Evolutionary conservation across 441 rosid genomes (phyloP), one percentile per base, ranked within the genome.

Genomic region (Corymbia citriodora): DNA sequence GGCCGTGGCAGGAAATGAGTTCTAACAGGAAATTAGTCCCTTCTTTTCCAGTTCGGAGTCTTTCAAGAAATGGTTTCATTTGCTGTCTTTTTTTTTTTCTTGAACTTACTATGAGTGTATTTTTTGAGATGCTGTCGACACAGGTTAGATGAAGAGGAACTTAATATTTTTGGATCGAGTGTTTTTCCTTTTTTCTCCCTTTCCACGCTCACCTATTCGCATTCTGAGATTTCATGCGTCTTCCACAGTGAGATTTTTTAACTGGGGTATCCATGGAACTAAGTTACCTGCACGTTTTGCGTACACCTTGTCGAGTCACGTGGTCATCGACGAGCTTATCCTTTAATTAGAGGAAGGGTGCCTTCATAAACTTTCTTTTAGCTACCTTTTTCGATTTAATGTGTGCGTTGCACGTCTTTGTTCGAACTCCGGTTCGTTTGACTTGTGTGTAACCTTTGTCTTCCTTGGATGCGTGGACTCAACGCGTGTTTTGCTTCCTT

Each of bases 1-100:
- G 65, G 36, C 87, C 40, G 91, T 31, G 90, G 90, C 70, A 89
- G 90, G 72, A 79, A 91, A 48, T 68, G 59, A 85, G 31, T 81
- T 81, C 0, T 15, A 27, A 48, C 10, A 27, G 8, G 86, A 49
- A 79, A 81, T 25, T 2, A 81, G 31, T 81, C 86, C 86, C 17
- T 40, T 74, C 50, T 45, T 25, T 45, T 81, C 49, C 15, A 29
- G 86, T 81, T 81, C 1, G 6, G 86, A 45, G 53, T 81, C 31
- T 79, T 81, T 81, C 53, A 14, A 45, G 53, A 48, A 45, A 13
- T 25, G 86, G 53, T 81, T 81, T 81, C 86, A 2, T 45, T 81
- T 81, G 31, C 53, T 48, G 53, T 29, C 53, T 2, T 81, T 25
- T 81, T 81, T 72, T 81, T 72, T 81, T 81, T 8, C 86, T 45